Evolutionary conservation across 2,329 filamentous ascomycete genomes (phyloP), one percentile per base, ranked within the genome.

Genomic region (Coniosporium tulheliwenetii): DNA sequence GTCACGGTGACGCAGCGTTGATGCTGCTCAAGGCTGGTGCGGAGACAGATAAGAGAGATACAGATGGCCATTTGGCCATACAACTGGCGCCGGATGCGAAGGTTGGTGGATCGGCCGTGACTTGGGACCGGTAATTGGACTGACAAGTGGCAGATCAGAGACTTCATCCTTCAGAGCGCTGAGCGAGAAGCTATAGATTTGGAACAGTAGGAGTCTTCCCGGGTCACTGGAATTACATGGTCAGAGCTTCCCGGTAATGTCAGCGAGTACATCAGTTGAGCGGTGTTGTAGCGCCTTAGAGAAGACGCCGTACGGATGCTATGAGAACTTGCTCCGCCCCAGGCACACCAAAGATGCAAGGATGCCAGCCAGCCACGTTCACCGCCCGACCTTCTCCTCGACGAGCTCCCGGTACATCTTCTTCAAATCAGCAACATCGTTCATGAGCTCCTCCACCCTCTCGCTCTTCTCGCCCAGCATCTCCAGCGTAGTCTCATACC

Each of bases 381-480:
- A 55, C 47, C 42, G 19, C 19, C 19, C 19, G 19, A 26, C 19
- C 19, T 26, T 26, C 19, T 26, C 19, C 19, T 93, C 84, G 38
- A 93, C 82, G 58, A 98, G 63, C 56, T 96, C 89, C 48, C 85
- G 77, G 65, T 96, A 96, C 72, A 98, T 94, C 54, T 79, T 81
- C 68, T 98, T 98, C 58, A 98, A 71, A 66, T 98, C 91, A 48
- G 78, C 70, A 40, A 98, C 82, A 67, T 96, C 91, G 10, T 82
- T 80, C 59, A 72, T 77, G 49, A 98, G 66, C 67, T 98, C 91
- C 55, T 94, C 86, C 2, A 94, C 87, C 54, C 81, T 67, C 67
- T 98, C 91, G 59, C 85, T 94, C 73, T 94, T 94, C 72, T 98
- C 91, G 1, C 91, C 91, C 42, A 98, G 64, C 77, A 96, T 80